Evolutionary conservation across 495 filamentous ascomycete species (phyloP).

Genomic region (Aspergillus homomorphus): DNA sequence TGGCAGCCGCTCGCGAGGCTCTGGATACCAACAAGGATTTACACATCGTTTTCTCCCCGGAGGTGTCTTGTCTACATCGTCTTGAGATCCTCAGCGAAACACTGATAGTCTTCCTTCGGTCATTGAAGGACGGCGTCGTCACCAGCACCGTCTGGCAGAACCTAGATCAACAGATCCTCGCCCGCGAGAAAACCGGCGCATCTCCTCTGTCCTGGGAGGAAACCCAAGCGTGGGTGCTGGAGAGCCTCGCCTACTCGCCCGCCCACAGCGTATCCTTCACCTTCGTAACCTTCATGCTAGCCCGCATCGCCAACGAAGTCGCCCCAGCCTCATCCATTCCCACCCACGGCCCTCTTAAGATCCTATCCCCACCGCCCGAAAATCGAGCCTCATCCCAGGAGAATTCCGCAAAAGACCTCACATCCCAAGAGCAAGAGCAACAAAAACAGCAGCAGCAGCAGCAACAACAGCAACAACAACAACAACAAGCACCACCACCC

Average conservation of each 20-base stretch:
- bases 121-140: slow-evolving; percentile 73
- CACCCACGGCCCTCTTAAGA: slow-evolving; percentile 6
- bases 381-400: background rate
- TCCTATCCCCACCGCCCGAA: slow-evolving; percentile 4
- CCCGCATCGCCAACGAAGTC: slow-evolving; percentile 47
- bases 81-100: slow-evolving; percentile 68
- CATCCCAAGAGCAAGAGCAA: slow-evolving; percentile 6
- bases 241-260: slow-evolving; percentile 66
- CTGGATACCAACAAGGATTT: slow-evolving; percentile 65
- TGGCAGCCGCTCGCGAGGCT: slow-evolving; percentile 55
- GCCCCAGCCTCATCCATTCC: slow-evolving; percentile 32
- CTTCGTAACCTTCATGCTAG: slow-evolving; percentile 77
- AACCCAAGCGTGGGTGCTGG: slow-evolving; percentile 64
- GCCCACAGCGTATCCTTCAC: slow-evolving; percentile 83
- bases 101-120: slow-evolving; percentile 66
- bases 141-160: slow-evolving; percentile 63
- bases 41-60: slow-evolving; percentile 54
- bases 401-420: background rate
- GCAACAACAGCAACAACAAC: slow-evolving; percentile 1
- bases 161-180: slow-evolving; percentile 60
- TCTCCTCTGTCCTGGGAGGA: slow-evolving; percentile 54
- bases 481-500: slow-evolving; percentile 20
- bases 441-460: slow-evolving; percentile 2
- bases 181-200: slow-evolving; percentile 48
- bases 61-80: slow-evolving; percentile 57